A percentile compares a stretch with the other conserved stretches of the same genome.
Evolutionary conservation across 163 green algal species (phyloP).

Genomic region (Trebouxiophyceae sp.): DNA sequence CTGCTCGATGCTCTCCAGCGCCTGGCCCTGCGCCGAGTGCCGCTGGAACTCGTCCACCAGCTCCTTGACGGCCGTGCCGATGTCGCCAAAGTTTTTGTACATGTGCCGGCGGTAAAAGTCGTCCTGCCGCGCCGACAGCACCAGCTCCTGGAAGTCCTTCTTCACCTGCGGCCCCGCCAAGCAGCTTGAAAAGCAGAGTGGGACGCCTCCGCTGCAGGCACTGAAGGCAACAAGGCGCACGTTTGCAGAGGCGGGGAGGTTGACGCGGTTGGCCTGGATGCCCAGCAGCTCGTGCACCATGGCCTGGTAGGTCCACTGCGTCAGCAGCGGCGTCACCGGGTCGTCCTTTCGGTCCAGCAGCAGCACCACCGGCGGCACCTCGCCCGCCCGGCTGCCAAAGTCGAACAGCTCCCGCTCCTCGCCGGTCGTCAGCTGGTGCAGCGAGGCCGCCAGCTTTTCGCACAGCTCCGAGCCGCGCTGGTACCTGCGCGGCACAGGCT

Average conservation of each 20-base stretch:
- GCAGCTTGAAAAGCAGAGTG: background rate
- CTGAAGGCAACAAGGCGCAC: background rate
- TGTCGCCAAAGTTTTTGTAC: slow-evolving; percentile 91
- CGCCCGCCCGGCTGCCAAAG: slow-evolving; percentile 63
- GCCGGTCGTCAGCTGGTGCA: slow-evolving; percentile 60
- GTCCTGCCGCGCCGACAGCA: slow-evolving; percentile 73
- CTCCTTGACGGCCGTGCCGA: slow-evolving; percentile 56
- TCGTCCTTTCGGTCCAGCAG: slow-evolving; percentile 91
- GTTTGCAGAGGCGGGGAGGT: slow-evolving; percentile 30
- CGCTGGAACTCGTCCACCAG: slow-evolving; percentile 72
- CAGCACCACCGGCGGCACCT: slow-evolving; percentile 69
- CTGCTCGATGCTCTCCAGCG: background rate
- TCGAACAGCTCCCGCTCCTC: slow-evolving; percentile 83
- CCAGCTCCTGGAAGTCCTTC: slow-evolving; percentile 66
- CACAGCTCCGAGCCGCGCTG: slow-evolving; percentile 70
- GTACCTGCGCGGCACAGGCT: slow-evolving; percentile 57
- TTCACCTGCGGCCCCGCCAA: slow-evolving; percentile 21
- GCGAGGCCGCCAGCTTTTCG: slow-evolving; percentile 58
- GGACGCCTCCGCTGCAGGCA: background rate
- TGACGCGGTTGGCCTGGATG: slow-evolving; percentile 70
- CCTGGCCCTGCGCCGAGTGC: slow-evolving; percentile 20
- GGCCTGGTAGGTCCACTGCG: slow-evolving; percentile 90
- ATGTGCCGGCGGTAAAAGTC: slow-evolving; percentile 75
- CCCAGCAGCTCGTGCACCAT: slow-evolving; percentile 97
- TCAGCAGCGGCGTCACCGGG: slow-evolving; percentile 93